phyloP scores from a whole-genome alignment of 2,329 filamentous ascomycete genomes.

The Calonectria crousiana region DNA sequence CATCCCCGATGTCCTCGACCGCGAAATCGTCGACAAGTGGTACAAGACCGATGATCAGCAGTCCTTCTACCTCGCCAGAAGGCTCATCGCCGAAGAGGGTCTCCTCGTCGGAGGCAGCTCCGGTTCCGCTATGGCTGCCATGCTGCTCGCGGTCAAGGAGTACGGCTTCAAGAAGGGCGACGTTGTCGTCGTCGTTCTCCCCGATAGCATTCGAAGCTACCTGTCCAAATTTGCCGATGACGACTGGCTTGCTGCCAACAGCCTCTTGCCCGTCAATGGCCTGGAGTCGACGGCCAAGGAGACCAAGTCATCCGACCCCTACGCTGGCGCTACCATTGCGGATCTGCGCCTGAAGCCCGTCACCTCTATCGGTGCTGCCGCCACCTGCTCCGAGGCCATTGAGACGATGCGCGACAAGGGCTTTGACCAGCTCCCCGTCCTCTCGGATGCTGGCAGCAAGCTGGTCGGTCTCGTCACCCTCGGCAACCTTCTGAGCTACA shows the following conservation, averaged over 20 bases:
- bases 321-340: constrained; percentile 82
- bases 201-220: constrained; percentile 97
- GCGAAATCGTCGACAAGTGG: constrained; percentile 87
- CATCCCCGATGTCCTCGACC: constrained; percentile 92
- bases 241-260: constrained; percentile 98
- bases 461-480: constrained; percentile 95
- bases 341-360: constrained; percentile 92
- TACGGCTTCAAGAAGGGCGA: constrained; percentile 84
- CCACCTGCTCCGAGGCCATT: constrained; percentile 86
- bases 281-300: constrained; percentile 61
- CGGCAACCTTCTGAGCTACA: constrained; percentile 92
- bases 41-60: constrained; percentile 97
- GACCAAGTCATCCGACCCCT: constrained; percentile 71
- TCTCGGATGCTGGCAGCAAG: constrained; percentile 74
- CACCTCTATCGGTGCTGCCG: constrained; percentile 80
- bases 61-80: constrained; percentile 89
- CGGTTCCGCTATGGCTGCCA: constrained; percentile 89
- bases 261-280: constrained; percentile 77
- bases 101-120: constrained; percentile 93
- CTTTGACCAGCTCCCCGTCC: constrained; percentile 96
- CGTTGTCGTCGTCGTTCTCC: constrained; percentile 89
- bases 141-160: constrained; percentile 82
- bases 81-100: constrained; percentile 93
- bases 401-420: constrained; percentile 99
- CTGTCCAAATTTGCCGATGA: constrained; percentile 99